Evolutionary conservation across 1,139 yeast genomes (phyloP).

Genomic region (Magnusiomyces magnusii): DNA sequence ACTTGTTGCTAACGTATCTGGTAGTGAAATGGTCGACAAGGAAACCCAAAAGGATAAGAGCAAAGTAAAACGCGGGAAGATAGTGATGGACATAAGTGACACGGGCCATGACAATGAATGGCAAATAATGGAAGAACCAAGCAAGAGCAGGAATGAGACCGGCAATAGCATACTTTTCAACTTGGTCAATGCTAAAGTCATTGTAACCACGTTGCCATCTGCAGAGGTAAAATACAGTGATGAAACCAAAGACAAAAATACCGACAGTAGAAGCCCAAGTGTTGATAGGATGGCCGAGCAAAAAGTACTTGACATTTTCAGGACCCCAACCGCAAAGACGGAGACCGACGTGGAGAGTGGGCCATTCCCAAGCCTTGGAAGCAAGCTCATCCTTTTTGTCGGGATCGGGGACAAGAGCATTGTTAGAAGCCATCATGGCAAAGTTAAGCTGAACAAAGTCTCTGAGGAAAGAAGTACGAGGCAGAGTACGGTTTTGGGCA

Average conservation of each 20-base stretch:
- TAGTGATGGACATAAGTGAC: slow-evolving; percentile 97
- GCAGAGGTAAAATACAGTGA: slow-evolving; percentile 52
- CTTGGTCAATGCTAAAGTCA: slow-evolving; percentile 48
- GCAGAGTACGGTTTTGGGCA: slow-evolving; percentile 63
- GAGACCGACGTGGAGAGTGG: slow-evolving; percentile 81
- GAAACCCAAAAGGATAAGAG: slow-evolving; percentile 74
- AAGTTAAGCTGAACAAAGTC: slow-evolving; percentile 89
- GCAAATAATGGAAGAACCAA: slow-evolving; percentile 89
- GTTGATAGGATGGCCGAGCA: slow-evolving; percentile 89
- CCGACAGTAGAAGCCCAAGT: slow-evolving; percentile 87
- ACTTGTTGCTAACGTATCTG: slow-evolving; percentile 32
- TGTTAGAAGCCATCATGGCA: slow-evolving; percentile 99
- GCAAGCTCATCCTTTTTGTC: slow-evolving; percentile 92
- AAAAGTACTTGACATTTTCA: slow-evolving; percentile 70
- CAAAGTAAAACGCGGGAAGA: slow-evolving; percentile 93
- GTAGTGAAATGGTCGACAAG: slow-evolving; percentile 56
- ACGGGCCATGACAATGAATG: slow-evolving; percentile 92
- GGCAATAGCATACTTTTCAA: slow-evolving; percentile 54
- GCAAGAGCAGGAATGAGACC: slow-evolving; percentile 89
- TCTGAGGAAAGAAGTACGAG: slow-evolving; percentile 74
- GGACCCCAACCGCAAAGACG: slow-evolving; percentile 95
- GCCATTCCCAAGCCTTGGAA: slow-evolving; percentile 98
- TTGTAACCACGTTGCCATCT: slow-evolving; percentile 92
- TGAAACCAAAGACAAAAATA: slow-evolving; percentile 50
- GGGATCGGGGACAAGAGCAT: slow-evolving; percentile 85